Base-by-base conservation (phyloP, 1,284 basidiomycete genomes). In the Rhodotorula sp. region DNA sequence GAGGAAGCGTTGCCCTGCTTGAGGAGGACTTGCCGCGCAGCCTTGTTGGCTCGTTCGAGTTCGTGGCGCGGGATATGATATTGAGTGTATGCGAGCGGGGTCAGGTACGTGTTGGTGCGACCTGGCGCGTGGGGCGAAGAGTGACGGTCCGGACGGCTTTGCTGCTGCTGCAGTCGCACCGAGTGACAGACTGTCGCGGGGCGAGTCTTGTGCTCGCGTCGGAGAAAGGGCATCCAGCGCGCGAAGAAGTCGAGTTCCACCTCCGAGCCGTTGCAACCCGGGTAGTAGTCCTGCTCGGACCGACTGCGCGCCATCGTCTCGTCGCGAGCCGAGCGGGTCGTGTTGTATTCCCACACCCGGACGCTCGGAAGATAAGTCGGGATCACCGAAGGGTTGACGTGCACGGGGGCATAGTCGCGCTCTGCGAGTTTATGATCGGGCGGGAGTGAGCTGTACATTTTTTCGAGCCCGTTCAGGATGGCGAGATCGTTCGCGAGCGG, bases 281-380 rank as follows among this genome's bases (percentile, higher is more conserved):
- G 18, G n/a, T 12, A 20, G 51, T 62, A 20, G 51, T 62, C 61
- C 51, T 62, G 61, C 61, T 62, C 61, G 17, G 37, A 33, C 18
- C 61, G 37, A 4, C 29, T 14, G 33, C 17, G 37, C 37, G 10
- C 12, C 7, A 42, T 12, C 51, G 26, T 53, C 37, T 33, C 45
- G 7, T 48, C 66, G 3, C 18, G 7, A 10, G n/a, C 53, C 2
- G 8, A 15, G 14, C 44, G 26, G 20, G 63, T 73, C 4, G 74
- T 78, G 66, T 82, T 82, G 76, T 82, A 82, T 44, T 80, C 86
- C 83, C 88, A 95, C 5, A 95, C 84, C 71, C 93, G 84, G 75
- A 95, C 87, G 17, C 88, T 86, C 3, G 94, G 92, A 58, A 91
- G 81, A 80, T 91, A 95, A 62, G 93, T 93, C n/a, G 93, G 93